Conservation (phyloP, 2,329 filamentous ascomycete species). For the Microdochium nivale region DNA sequence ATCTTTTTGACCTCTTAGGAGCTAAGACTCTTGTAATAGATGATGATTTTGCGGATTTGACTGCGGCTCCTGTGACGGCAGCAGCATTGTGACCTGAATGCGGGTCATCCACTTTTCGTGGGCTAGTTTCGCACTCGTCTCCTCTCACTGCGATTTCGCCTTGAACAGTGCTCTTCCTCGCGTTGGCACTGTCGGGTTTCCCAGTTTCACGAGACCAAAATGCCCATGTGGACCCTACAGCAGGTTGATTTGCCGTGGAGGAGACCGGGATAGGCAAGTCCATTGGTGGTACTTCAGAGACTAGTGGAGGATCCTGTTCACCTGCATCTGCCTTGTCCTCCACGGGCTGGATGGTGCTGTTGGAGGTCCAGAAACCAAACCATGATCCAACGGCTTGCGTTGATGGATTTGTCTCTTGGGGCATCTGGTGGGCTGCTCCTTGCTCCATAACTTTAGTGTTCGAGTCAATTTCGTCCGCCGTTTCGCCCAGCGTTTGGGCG, state of each 20-base stretch:
- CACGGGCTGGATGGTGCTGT: slow-evolving; percentile 8
- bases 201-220: slow-evolving; percentile 64
- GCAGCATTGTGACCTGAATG: slow-evolving; percentile 26
- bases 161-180: slow-evolving; percentile 23
- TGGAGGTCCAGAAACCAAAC: slow-evolving; percentile 24
- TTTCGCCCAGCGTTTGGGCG: neutral
- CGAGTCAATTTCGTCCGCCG: neutral
- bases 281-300: neutral
- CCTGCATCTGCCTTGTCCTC: slow-evolving; percentile 2
- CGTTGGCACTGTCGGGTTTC: slow-evolving; percentile 23
- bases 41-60: slow-evolving; percentile 11
- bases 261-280: slow-evolving; percentile 10
- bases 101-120: slow-evolving; percentile 34
- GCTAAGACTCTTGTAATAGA: neutral
- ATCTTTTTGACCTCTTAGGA: slow-evolving; percentile 33
- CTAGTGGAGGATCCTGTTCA: neutral
- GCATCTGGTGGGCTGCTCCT: neutral
- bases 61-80: slow-evolving; percentile 14
- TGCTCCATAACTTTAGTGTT: neutral
- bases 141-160: slow-evolving; percentile 50
- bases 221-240: slow-evolving; percentile 63
- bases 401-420: slow-evolving; percentile 11
- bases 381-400: slow-evolving; percentile 12
- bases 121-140: slow-evolving; percentile 47
- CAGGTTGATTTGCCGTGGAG: slow-evolving; percentile 23